Base-by-base conservation (phyloP, 495 filamentous ascomycete genomes). In the Penicillium coffeae region DNA sequence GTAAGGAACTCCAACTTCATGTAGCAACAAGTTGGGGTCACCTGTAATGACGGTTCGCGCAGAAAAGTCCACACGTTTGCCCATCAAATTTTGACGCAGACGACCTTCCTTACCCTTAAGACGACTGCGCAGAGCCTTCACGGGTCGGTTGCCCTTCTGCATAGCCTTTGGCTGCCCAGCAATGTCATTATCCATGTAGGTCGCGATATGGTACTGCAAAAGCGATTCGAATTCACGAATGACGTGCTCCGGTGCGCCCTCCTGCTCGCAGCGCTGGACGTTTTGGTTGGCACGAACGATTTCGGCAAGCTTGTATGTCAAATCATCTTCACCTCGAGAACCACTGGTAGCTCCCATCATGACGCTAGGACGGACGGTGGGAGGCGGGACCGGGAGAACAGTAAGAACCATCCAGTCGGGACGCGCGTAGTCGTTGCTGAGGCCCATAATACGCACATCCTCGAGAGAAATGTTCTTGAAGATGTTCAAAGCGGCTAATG, bases 181-280 rank as follows among this genome's bases (percentile, higher is more conserved):
- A 65, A 96, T 96, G 61, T 97, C 90, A 58, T 99, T 99, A 62
- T 97, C 93, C 93, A 99, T 99, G 70, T 95, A 92, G 6, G 93
- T 99, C 8, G 93, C 93, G 37, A 97, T 91, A 59, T 99, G 93
- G 64, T 93, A 99, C 56, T 99, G 93, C n/a, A 99, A 71, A 7
- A 99, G 72, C 46, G 82, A 80, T 66, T 95, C 88, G 45, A 95
- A 97, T 54, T 99, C 93, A 21, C 79, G 81, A 22, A 87, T 78
- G 33, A 97, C 85, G 70, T 97, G 94, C 42, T 85, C 82, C 0
- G 93, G 90, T 3, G 92, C 88, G 34, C 92, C 91, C 64, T 96
- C 89, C 37, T 85, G 79, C 48, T 93, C 85, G 38, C 90, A 90
- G 45, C 90, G 83, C 34, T 85, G 81, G 22, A 99, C 90, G 55